These are phyloP conservation scores for Cryphonectria parasitica DNA, from an alignment of 2,329 filamentous ascomycete species.

Conservation along the genomic window DNA sequence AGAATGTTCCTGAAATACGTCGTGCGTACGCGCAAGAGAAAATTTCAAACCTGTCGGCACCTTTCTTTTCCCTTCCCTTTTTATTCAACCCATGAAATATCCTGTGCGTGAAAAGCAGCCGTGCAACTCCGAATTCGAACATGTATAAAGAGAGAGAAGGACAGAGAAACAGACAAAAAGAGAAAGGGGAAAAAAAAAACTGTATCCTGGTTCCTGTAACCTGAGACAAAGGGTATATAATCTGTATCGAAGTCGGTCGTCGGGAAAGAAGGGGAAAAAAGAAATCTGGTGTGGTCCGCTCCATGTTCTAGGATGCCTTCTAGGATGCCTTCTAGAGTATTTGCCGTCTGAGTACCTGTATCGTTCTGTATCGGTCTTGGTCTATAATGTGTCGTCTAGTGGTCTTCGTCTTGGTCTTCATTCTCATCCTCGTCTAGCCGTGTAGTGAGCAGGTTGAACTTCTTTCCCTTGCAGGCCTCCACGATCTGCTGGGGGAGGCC, in stretches of 20 bases:
- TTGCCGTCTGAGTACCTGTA: neutral
- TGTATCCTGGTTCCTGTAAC: slow-evolving; percentile 4
- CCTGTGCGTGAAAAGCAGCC: neutral
- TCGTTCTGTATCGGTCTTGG: neutral
- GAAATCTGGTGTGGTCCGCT: neutral
- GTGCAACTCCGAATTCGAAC: neutral
- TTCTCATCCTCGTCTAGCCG: slow-evolving; percentile 8
- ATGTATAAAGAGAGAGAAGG: neutral
- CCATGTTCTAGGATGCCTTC: slow-evolving; percentile 3
- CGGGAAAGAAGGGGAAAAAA: neutral
- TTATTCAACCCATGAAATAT: slow-evolving; percentile 17
- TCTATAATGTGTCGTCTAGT: neutral
- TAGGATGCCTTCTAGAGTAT: slow-evolving; percentile 4
- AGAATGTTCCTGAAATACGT: slow-evolving; percentile 8
- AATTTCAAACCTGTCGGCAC: neutral
- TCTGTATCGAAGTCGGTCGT: neutral
- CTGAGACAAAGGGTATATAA: slow-evolving; percentile 8
- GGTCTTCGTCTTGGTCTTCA: slow-evolving; percentile 7
- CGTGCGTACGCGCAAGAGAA: slow-evolving; percentile 11
- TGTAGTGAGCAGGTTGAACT: slow-evolving; percentile 40
- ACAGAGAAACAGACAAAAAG: neutral
- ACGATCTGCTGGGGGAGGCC: slow-evolving; percentile 41
- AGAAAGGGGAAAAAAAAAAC: neutral
- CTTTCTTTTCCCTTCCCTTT: neutral
- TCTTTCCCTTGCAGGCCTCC: slow-evolving; percentile 41